Evolutionary conservation across 2,329 filamentous ascomycete genomes (phyloP).

Genomic region (Drechslerella coelobrocha): DNA sequence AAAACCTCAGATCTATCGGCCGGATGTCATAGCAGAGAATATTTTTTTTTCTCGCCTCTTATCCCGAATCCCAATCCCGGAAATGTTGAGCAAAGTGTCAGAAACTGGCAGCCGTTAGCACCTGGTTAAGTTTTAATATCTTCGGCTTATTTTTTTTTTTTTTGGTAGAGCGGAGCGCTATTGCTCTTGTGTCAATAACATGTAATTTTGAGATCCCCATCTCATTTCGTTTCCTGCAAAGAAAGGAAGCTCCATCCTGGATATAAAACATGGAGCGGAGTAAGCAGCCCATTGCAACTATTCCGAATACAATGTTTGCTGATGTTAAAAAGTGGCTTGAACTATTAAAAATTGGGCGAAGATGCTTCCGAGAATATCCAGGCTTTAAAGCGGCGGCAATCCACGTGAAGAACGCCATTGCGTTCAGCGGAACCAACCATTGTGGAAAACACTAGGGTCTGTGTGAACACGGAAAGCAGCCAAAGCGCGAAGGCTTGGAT

Average conservation of each 20-base stretch:
- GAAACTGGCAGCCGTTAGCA: background rate
- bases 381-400: background rate
- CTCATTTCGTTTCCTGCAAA: background rate
- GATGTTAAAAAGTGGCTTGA: background rate
- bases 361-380: background rate
- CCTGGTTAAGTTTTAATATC: background rate
- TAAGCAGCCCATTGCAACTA: background rate
- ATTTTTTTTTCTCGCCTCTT: background rate
- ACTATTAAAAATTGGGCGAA: background rate
- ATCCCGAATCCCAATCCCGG: no score
- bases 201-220: background rate
- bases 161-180: background rate
- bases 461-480: background rate
- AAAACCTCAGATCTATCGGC: background rate
- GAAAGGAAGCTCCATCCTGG: conserved; percentile 1
- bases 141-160: background rate
- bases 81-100: no score
- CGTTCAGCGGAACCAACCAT: background rate
- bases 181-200: background rate
- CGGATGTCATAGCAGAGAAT: background rate
- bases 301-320: background rate
- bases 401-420: conserved; percentile 3
- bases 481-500: background rate
- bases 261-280: background rate
- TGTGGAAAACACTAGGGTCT: background rate